Conservation (phyloP, 345 rosid genomes). For the Luvunga scandens region DNA sequence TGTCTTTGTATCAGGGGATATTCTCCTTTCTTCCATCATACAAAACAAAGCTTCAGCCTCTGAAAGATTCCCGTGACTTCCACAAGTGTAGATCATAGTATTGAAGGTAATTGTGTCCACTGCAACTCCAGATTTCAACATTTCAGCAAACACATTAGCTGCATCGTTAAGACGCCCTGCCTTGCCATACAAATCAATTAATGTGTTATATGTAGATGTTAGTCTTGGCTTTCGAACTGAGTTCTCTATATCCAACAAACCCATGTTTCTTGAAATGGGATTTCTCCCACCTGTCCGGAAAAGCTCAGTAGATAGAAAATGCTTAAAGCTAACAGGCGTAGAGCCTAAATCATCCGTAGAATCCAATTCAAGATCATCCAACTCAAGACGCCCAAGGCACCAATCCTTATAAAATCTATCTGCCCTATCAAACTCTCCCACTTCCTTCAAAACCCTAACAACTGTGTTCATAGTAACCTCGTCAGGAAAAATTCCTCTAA, state of each 20-base stretch:
- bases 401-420: slow-evolving; percentile 75
- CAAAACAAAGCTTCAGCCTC: slow-evolving; percentile 79
- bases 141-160: slow-evolving; percentile 68
- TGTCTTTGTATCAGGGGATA: slow-evolving; percentile 75
- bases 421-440: slow-evolving; percentile 66
- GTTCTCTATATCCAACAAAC: slow-evolving; percentile 25
- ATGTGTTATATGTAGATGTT: slow-evolving; percentile 73
- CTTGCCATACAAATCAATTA: slow-evolving; percentile 92
- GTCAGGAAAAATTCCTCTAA: slow-evolving; percentile 70
- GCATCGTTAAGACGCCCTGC: slow-evolving; percentile 85
- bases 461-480: slow-evolving; percentile 83
- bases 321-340: slow-evolving; percentile 60
- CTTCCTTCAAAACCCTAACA: slow-evolving; percentile 73
- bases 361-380: slow-evolving; percentile 72
- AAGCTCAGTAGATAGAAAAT: slow-evolving; percentile 75
- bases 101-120: slow-evolving; percentile 80
- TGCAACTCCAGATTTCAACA: slow-evolving; percentile 72
- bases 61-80: slow-evolving; percentile 61
- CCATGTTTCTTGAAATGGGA: slow-evolving; percentile 33
- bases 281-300: slow-evolving; percentile 68
- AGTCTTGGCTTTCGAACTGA: slow-evolving; percentile 52
- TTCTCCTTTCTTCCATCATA: slow-evolving; percentile 71
- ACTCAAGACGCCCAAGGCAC: slow-evolving; percentile 59
- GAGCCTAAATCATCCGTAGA: slow-evolving; percentile 37
- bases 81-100: slow-evolving; percentile 86